A percentile compares a stretch with the other conserved stretches of the same genome.
These are phyloP conservation scores for Zostera marina DNA, from an alignment of 116 monocot species.

Conservation along the genomic window DNA sequence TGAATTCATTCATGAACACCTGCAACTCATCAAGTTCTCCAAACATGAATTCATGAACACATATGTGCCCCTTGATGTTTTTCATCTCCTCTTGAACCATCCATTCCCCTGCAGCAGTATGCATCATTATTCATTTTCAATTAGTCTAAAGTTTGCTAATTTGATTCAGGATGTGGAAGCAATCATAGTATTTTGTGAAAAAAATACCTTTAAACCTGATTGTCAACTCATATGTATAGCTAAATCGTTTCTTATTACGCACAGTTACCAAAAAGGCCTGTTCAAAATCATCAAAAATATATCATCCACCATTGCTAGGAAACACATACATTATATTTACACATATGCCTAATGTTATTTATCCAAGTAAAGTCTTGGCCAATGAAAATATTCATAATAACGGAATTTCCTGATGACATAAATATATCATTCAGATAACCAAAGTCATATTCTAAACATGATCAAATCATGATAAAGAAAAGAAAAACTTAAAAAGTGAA, in stretches of 20 bases:
- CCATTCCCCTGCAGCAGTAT: conserved; percentile 56
- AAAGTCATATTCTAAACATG: too few relatives aligned
- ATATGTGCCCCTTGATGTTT: conserved; percentile 63
- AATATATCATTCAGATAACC: too few relatives aligned
- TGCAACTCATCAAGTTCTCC: conserved; percentile 87
- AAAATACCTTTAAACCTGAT: conserved; percentile 60
- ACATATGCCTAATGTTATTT: too few relatives aligned
- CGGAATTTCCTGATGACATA: too few relatives aligned
- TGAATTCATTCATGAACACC: conserved; percentile 14
- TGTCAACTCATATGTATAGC: conserved; percentile 81
- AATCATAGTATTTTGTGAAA: background rate
- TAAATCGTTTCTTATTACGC: conserved; percentile 87
- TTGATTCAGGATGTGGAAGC: background rate
- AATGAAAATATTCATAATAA: too few relatives aligned
- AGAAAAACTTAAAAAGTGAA: too few relatives aligned
- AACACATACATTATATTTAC: too few relatives aligned
- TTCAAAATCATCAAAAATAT: background rate
- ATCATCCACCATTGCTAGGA: background rate
- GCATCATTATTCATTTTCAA: background rate
- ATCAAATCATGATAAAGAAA: too few relatives aligned
- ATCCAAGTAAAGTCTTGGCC: too few relatives aligned
- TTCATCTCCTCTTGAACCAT: conserved; percentile 37
- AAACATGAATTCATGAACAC: conserved; percentile 80
- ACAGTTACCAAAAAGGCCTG: conserved; percentile 90
- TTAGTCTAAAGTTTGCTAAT: background rate